phyloP scores from a whole-genome alignment of 2,329 filamentous ascomycete genomes.

The Fusarium bulbicola region DNA sequence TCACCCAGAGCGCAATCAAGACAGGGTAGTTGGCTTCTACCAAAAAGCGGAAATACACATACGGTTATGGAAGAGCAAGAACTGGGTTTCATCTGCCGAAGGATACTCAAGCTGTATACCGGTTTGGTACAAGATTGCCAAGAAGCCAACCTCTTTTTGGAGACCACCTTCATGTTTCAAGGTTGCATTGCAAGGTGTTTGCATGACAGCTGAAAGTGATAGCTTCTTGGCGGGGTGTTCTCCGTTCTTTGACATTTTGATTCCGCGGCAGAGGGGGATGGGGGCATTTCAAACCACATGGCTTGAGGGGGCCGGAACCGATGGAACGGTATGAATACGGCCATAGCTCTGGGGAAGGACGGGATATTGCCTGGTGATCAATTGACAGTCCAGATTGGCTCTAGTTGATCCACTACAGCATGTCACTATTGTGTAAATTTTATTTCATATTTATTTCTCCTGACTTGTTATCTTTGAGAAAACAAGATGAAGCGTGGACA shows the following conservation, averaged over 20 bases:
- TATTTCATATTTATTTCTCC: fast-evolving
- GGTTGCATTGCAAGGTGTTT: not conserved
- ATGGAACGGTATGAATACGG: not conserved
- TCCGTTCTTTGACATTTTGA: not conserved
- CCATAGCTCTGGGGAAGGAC: not conserved
- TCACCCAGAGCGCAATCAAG: not conserved
- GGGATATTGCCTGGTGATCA: not conserved
- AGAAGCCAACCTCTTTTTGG: not conserved
- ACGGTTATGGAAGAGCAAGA: not conserved
- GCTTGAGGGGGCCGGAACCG: not conserved
- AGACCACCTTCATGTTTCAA: not conserved
- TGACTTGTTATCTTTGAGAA: not conserved
- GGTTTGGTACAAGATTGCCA: not conserved
- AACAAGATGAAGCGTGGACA: fast-evolving
- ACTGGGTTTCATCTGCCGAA: not conserved
- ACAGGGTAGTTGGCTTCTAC: not conserved
- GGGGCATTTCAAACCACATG: not conserved
- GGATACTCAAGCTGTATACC: not conserved
- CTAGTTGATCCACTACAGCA: not conserved
- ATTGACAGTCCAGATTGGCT: not conserved
- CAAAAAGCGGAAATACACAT: not conserved
- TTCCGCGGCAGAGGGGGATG: not conserved
- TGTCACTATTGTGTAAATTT: not conserved
- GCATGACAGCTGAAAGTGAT: not conserved
- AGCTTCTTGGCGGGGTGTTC: not conserved